Base-by-base conservation (phyloP, 2,329 filamentous ascomycete genomes). In the Nothophaeocryptopus gaeumannii region DNA sequence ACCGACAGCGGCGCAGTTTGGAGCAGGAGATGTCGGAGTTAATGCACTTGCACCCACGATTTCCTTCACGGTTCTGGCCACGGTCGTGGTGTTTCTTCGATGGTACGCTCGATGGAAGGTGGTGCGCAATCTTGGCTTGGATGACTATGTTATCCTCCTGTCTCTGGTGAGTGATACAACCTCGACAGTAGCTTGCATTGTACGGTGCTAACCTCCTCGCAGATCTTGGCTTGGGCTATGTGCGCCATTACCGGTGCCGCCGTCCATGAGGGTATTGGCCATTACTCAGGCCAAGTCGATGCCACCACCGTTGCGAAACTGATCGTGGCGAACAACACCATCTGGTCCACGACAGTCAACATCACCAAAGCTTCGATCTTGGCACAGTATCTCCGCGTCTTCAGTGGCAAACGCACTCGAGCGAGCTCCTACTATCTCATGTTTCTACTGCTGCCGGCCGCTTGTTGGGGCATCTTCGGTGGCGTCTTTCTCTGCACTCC, bases 321-420 rank as follows among this genome's bases (percentile, higher is more conserved):
- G 15, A 59, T 67, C 37, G 53, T 68, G 20, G 60, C 62, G 33
- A 59, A 58, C 49, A 69, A 71, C 47, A 58, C 59, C 30, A 35
- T 68, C 46, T 68, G 67, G 55, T 50, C 61, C n/a, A 47, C 66
- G 15, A 60, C 64, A 7, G 63, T 70, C 45, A 65, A 65, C 43
- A 67, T 68, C 50, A 73, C 73, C 35, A 76, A 77, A 63, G 67
- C 69, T 16, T 76, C 73, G 1, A 75, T 78, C 44, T 60, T 78
- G n/a, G 63, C 74, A 46, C 74, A 77, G 55, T 77, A 77, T 55
- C 69, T 74, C 15, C 73, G 72, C 33, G 68, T 78, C 40, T 75
- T 77, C 58, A 65, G 61, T 31, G 66, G 63, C 2, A 64, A 54
- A 5, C 55, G 53, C 31, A 69, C 68, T 56, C 66, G 71, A 4